Base-by-base conservation (phyloP, 306 rosid species). In the Betula pendula region DNA sequence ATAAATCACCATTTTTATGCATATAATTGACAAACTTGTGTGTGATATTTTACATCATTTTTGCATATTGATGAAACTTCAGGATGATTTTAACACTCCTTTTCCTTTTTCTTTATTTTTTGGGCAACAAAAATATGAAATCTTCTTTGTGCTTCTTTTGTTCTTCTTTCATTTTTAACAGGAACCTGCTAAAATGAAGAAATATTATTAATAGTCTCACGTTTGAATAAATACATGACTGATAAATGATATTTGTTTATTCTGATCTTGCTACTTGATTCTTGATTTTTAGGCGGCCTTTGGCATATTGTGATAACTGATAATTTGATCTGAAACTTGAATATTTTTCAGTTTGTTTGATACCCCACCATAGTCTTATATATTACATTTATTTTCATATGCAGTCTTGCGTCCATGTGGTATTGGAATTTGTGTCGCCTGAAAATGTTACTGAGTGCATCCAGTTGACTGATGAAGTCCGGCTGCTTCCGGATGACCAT, bases 341-440 rank as follows among this genome's bases (percentile, higher is more conserved):
- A 20, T 43, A 7, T 9, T 8, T 48, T 16, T 48, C 67, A 10
- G 55, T 24, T 49, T 6, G n/a, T 24, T 17, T 35, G 15, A 38
- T 44, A 3, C 76, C 25, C 6, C 59, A 13, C 75, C 69, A 38
- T 56, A 60, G 47, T 72, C 22, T 35, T 55, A 16, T 59, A 44
- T 38, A 31, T 59, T n/a, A 3, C 63, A 42, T 22, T 83, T 77
- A 68, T 51, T 68, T 68, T 76, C 60, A 45, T 55, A 27, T 83
- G 82, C 98, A 96, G 98, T 85, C 93, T 77, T 96, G 93, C 82
- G 92, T 92, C 47, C 89, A 89, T 84, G 99, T 96, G 86, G 93
- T 87, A 49, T 71, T 91, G 88, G 91, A 96, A 73, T 96, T 96
- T 71, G 74, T 96, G 65, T 96, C 99, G 40, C 96, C 99, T 0